phyloP scores from a whole-genome alignment of 2,329 filamentous ascomycete species.

The Ceratocystis variospora region DNA sequence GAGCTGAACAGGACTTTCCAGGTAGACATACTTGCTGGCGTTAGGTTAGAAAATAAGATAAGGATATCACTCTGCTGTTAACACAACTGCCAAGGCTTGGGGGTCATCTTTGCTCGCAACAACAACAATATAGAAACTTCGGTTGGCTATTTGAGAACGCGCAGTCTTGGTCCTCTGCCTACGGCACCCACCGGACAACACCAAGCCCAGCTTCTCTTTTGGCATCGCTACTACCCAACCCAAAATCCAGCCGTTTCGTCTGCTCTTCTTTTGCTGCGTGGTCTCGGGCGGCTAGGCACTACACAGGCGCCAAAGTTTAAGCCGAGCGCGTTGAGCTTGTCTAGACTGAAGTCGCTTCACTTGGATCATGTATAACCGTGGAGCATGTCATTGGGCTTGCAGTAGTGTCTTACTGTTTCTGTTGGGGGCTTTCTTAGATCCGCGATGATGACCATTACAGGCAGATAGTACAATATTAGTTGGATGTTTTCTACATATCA shows the following conservation, averaged over 20 bases:
- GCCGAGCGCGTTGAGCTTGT: neutral
- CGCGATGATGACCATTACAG: neutral
- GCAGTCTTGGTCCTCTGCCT: neutral
- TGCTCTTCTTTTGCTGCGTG: neutral
- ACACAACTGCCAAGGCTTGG: slow-evolving; percentile 30
- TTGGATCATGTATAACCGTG: neutral
- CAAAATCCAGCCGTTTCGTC: neutral
- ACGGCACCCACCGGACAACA: neutral
- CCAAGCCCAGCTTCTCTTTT: neutral
- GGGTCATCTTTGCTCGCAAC: slow-evolving; percentile 50
- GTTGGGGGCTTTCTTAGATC: neutral
- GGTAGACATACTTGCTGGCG: neutral
- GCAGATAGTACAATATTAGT: neutral
- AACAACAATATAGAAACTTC: slow-evolving; percentile 80
- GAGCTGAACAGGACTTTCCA: neutral
- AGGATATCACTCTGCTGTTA: neutral
- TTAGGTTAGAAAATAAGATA: neutral
- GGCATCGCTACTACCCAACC: neutral
- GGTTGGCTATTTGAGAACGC: slow-evolving; percentile 69
- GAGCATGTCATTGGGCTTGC: neutral
- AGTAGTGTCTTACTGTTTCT: neutral
- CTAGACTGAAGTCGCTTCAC: neutral
- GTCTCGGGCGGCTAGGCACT: neutral
- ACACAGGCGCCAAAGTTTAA: neutral
- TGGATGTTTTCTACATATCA: neutral